Evolutionary conservation across 2,329 filamentous ascomycete species (phyloP).

Genomic region (Iodosphaeria phyllophila): DNA sequence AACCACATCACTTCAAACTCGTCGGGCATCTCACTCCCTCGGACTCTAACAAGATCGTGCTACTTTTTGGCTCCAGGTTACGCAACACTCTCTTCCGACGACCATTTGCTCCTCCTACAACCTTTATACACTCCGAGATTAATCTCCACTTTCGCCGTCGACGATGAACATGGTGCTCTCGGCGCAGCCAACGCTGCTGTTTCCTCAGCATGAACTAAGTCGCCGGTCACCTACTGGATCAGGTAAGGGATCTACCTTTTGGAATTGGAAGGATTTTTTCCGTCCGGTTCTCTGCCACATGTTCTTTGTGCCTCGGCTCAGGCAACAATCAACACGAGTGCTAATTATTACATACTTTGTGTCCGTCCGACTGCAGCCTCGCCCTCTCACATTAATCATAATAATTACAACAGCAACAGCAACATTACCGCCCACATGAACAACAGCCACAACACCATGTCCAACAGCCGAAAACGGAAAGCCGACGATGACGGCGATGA

Average conservation of each 20-base stretch:
- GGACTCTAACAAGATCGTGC: too few relatives aligned
- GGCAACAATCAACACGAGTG: not conserved
- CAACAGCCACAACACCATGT: conserved; percentile 29
- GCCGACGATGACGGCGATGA: conserved; percentile 68
- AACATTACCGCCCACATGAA: conserved; percentile 3
- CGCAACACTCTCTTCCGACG: too few relatives aligned
- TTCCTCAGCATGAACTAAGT: conserved; percentile 36
- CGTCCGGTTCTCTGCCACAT: not conserved
- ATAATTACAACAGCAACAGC: not conserved
- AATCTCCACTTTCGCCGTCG: too few relatives aligned
- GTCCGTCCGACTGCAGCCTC: not conserved
- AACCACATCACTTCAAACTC: too few relatives aligned
- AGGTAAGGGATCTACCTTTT: conserved; percentile 32
- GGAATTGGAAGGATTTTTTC: conserved; percentile 5
- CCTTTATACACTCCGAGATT: too few relatives aligned
- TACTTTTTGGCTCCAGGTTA: too few relatives aligned
- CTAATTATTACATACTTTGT: not conserved
- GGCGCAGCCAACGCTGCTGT: conserved; percentile 38
- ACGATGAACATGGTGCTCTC: conserved; percentile 45
- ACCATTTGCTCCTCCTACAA: too few relatives aligned
- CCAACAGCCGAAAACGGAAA: conserved; percentile 58
- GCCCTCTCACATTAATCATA: not conserved
- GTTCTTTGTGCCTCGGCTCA: not conserved
- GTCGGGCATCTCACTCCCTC: too few relatives aligned
- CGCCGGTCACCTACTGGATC: conserved; percentile 35